A percentile compares a stretch with the other conserved stretches of the same genome.
phyloP scores from a whole-genome alignment of 352 stramenopile genomes.

The Thraustochytrium sp. region DNA sequence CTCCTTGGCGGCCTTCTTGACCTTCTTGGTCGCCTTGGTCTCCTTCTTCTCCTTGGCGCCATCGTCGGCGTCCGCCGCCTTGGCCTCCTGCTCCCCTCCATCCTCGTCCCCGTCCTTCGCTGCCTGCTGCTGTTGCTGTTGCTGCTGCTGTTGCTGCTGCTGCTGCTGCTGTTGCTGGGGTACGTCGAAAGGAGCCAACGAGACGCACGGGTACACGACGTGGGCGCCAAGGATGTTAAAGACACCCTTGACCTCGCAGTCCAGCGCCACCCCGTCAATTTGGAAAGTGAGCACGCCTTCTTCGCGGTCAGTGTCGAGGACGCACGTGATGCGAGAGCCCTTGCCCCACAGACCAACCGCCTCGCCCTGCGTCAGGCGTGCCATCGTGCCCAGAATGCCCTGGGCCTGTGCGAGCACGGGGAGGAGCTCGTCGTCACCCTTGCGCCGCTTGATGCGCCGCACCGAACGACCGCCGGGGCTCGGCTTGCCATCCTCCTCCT shows the following conservation, averaged over 20 bases:
- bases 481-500: too few species aligned
- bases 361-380: not conserved
- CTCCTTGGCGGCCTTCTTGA: not conserved
- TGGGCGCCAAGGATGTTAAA: slow-evolving; percentile 4
- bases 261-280: not conserved
- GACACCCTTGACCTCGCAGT: not conserved
- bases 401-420: not conserved
- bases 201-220: not conserved
- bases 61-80: not conserved
- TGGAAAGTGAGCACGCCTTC: slow-evolving; percentile 21
- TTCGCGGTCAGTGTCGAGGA: slow-evolving; percentile 18
- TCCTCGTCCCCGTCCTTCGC: not conserved
- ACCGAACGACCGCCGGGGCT: too few species aligned
- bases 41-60: not conserved
- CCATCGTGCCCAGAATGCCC: slow-evolving; percentile 17
- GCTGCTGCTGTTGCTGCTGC: not conserved
- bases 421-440: not conserved
- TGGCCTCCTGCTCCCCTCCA: not conserved
- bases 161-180: not conserved
- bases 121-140: not conserved
- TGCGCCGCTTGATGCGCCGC: not conserved
- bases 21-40: not conserved
- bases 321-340: slow-evolving; percentile 7
- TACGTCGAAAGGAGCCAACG: not conserved
- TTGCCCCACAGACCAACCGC: slow-evolving; percentile 22